phyloP scores from a whole-genome alignment of 371 early-diverging fungal species.

The Syncephalastrum contaminatum region DNA sequence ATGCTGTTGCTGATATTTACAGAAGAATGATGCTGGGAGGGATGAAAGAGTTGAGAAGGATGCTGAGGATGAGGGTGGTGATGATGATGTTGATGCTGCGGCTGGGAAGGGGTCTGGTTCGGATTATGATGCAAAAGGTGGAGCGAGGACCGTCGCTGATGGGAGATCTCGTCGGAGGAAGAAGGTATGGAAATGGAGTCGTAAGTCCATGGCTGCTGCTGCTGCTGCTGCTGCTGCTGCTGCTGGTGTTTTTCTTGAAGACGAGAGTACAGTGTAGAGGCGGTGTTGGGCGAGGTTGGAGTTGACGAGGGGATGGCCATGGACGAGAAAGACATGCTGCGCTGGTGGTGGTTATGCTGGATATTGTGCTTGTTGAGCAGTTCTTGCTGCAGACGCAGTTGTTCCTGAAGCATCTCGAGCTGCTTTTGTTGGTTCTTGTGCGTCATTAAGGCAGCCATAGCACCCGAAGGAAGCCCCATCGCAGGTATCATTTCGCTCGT shows the following conservation, averaged over 20 bases:
- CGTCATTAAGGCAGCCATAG: conserved; percentile 38
- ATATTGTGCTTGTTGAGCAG: conserved; percentile 20
- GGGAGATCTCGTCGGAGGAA: neutral
- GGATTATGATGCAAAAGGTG: too few relatives aligned
- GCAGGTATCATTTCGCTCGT: conserved; percentile 1
- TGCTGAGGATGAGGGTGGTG: too few relatives aligned
- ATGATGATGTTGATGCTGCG: too few relatives aligned
- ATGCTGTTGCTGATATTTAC: conserved; percentile 4
- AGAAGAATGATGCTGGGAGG: too few relatives aligned
- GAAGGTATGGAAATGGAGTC: conserved; percentile 19
- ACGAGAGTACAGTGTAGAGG: conserved; percentile 5
- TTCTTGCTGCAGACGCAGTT: conserved; percentile 34
- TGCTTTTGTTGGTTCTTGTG: conserved; percentile 49
- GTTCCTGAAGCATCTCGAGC: conserved; percentile 35
- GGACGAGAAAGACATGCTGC: neutral
- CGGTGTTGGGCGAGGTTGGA: neutral
- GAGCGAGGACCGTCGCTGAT: too few relatives aligned
- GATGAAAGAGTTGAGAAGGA: too few relatives aligned
- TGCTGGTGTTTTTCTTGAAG: conserved; percentile 6
- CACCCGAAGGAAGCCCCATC: conserved; percentile 14
- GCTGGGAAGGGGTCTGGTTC: too few relatives aligned
- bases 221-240: conserved; percentile 1
- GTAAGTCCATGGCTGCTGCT: conserved; percentile 1
- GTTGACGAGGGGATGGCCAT: conserved; percentile 10
- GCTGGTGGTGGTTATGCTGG: conserved; percentile 3